Conservation (phyloP, 2,329 filamentous ascomycete species). For the Incumbomyces lentus region DNA sequence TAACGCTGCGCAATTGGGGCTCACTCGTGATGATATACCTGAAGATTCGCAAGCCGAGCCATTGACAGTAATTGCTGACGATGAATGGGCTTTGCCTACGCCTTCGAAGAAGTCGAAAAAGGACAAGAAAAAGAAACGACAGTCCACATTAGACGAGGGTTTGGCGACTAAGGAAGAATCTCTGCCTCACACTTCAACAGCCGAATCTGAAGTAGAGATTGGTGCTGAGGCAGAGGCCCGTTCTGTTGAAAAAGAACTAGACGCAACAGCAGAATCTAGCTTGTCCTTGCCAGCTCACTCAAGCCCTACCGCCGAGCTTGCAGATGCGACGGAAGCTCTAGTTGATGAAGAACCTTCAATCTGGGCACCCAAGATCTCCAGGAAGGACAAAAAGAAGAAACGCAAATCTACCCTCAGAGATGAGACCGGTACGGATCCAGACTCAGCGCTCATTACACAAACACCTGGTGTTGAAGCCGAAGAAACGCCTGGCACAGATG, state of each 20-base stretch:
- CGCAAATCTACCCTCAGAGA: neutral
- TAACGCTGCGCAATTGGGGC: neutral
- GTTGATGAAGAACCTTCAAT: constrained; percentile 2
- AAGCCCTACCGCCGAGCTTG: too few species aligned
- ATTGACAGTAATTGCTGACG: neutral
- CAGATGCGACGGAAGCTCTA: neutral
- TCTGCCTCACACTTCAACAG: neutral
- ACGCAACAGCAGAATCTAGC: neutral
- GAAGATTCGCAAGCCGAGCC: neutral
- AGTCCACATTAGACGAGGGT: neutral
- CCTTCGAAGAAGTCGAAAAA: constrained; percentile 10
- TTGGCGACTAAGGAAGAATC: neutral
- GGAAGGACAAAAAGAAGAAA: constrained; percentile 22
- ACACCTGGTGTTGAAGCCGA: neutral
- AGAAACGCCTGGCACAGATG: constrained; percentile 1
- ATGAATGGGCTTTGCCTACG: neutral
- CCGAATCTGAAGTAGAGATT: neutral
- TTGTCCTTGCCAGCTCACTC: too few species aligned
- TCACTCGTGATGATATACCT: neutral
- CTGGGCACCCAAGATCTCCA: constrained; percentile 11
- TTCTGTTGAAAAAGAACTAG: neutral
- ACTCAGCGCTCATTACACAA: neutral
- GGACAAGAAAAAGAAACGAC: constrained; percentile 10
- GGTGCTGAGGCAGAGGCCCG: neutral
- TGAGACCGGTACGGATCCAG: neutral